Percentiles rank a stretch among this genome's conserved stretches.
These are phyloP conservation scores for Cardiosporidium cionae DNA, from an alignment of 169 alveolate genomes.

Conservation along the genomic window DNA sequence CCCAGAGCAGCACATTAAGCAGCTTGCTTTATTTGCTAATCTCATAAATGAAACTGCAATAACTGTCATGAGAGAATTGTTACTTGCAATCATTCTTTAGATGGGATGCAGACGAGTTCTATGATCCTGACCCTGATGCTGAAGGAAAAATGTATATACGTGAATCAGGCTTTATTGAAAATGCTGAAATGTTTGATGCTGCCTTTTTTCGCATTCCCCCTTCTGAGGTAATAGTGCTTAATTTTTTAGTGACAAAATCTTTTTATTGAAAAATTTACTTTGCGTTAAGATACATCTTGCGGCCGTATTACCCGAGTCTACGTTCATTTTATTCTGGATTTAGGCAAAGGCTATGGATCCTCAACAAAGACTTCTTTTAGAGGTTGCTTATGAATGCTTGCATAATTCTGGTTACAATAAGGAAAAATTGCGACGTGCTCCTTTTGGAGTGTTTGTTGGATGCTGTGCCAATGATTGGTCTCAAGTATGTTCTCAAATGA, in stretches of 20 bases:
- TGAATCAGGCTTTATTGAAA: constrained; percentile 61
- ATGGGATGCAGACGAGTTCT: constrained; percentile 63
- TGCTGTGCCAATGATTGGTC: constrained; percentile 51
- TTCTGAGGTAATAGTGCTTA: constrained; percentile 32
- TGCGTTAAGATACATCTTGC: too few relatives aligned
- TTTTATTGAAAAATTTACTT: too few relatives aligned
- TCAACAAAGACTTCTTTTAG: constrained; percentile 55
- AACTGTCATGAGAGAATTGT: too few relatives aligned
- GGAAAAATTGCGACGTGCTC: constrained; percentile 10
- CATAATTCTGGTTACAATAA: constrained; percentile 29
- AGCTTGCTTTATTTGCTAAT: background rate
- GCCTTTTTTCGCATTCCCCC: constrained; percentile 44
- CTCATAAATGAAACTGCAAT: too few relatives aligned
- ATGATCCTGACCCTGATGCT: constrained; percentile 49
- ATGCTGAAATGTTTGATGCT: constrained; percentile 56
- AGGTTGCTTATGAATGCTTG: constrained; percentile 33
- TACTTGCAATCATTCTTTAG: too few relatives aligned
- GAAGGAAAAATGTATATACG: constrained; percentile 58
- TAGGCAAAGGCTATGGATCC: constrained; percentile 55
- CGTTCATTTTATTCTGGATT: constrained; percentile 15
- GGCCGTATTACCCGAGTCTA: too few relatives aligned
- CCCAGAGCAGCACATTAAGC: background rate
- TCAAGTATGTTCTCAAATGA: constrained; percentile 1
- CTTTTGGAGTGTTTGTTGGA: constrained; percentile 50
- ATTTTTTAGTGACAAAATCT: too few relatives aligned